Conservation (phyloP, 371 early-diverging fungal species). For the Fennellomyces sp. region DNA sequence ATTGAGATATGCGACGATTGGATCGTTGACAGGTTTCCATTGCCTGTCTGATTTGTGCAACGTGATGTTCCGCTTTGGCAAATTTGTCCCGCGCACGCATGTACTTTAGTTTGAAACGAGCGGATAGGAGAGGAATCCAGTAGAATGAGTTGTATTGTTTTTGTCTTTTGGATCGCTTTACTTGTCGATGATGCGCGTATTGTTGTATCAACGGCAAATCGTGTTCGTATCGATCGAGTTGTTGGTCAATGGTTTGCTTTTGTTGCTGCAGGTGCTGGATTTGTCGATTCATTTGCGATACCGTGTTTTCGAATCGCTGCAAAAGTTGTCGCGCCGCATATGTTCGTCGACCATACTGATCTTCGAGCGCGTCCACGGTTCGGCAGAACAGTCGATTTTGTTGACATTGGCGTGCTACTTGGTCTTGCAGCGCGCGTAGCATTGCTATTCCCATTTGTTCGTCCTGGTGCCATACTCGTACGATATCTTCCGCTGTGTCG, state of each 20-base stretch:
- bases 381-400: conserved; percentile 5
- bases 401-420: conserved; percentile 3
- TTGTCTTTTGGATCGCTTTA: conserved; percentile 27
- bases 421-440: not conserved
- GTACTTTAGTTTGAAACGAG: conserved; percentile 33
- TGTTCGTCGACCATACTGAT: conserved; percentile 12
- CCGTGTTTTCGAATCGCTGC: not conserved
- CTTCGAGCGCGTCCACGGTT: conserved; percentile 10
- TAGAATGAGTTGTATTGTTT: conserved; percentile 27
- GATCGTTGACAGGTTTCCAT: conserved; percentile 26
- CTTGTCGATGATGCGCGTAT: conserved; percentile 23
- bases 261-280: conserved; percentile 14
- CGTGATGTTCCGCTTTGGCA: conserved; percentile 34
- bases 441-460: not conserved
- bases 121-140: conserved; percentile 31
- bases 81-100: conserved; percentile 40
- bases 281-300: conserved; percentile 14
- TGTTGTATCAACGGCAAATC: conserved; percentile 8
- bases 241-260: conserved; percentile 15
- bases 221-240: conserved; percentile 17
- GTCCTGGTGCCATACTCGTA: not conserved
- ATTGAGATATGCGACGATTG: conserved; percentile 14
- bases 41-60: conserved; percentile 31
- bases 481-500: not conserved
- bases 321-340: conserved; percentile 9